A percentile compares a stretch with the other conserved stretches of the same genome.
Conservation (phyloP, 306 rosid genomes). For the Prunus padus region DNA sequence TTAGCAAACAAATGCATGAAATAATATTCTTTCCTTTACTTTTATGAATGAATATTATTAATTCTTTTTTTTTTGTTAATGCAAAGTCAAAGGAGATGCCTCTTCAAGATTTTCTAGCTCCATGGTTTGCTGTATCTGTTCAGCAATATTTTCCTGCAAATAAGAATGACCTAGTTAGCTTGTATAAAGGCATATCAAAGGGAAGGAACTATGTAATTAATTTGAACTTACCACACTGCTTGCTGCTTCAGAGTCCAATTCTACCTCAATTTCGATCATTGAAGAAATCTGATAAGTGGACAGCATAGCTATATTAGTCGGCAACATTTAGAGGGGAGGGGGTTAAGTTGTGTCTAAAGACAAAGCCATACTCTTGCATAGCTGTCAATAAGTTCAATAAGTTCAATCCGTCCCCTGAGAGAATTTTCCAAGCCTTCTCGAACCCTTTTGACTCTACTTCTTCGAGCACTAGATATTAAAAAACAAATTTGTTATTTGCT, state of each 20-base stretch:
- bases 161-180: neutral
- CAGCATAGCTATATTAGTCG: slow-evolving; percentile 22
- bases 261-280: slow-evolving; percentile 96
- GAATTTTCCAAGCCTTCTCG: slow-evolving; percentile 80
- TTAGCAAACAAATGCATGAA: neutral
- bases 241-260: slow-evolving; percentile 86
- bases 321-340: slow-evolving; percentile 5
- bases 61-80: no score
- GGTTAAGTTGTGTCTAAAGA: slow-evolving; percentile 13
- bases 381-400: slow-evolving; percentile 90
- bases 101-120: slow-evolving; percentile 96
- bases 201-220: slow-evolving; percentile 15
- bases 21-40: neutral
- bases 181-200: slow-evolving; percentile 9
- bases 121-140: slow-evolving; percentile 90
- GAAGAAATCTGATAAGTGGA: slow-evolving; percentile 66
- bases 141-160: slow-evolving; percentile 75
- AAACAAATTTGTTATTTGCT: neutral
- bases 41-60: neutral
- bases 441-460: slow-evolving; percentile 74
- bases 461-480: slow-evolving; percentile 55
- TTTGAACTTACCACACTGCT: slow-evolving; percentile 59
- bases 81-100: slow-evolving; percentile 35
- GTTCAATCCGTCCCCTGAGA: slow-evolving; percentile 72
- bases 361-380: slow-evolving; percentile 70